These are phyloP conservation scores for Spongospora subterranea DNA, from an alignment of 208 protist genomes.

Conservation along the genomic window DNA sequence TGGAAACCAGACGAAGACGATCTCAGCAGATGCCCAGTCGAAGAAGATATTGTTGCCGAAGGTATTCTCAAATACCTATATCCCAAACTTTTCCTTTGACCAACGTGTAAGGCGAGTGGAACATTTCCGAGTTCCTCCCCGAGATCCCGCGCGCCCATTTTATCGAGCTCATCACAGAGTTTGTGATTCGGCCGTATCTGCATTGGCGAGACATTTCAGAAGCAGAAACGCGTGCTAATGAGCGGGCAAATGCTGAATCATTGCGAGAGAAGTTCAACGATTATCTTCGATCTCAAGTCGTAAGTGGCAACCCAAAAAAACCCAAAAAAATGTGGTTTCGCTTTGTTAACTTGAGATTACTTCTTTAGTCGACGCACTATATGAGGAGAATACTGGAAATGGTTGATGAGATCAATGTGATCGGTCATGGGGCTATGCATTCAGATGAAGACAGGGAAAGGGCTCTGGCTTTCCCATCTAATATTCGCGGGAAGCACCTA, in stretches of 20 bases:
- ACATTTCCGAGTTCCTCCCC: conserved; percentile 33
- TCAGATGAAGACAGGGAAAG: background rate
- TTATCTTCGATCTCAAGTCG: background rate
- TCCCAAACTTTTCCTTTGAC: background rate
- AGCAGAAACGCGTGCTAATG: background rate
- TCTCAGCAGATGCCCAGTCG: background rate
- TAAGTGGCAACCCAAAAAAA: background rate
- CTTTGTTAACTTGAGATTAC: too few relatives aligned
- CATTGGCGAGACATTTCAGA: background rate
- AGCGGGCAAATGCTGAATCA: background rate
- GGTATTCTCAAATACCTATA: background rate
- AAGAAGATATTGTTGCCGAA: background rate
- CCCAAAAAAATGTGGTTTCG: too few relatives aligned
- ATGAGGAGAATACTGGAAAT: background rate
- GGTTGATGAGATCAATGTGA: conserved; percentile 18
- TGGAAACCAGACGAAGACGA: background rate
- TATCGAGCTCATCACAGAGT: conserved; percentile 19
- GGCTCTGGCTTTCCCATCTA: background rate
- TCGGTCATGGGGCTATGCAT: background rate
- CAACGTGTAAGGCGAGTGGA: background rate
- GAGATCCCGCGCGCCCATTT: conserved; percentile 12
- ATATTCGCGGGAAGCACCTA: background rate
- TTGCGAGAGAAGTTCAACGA: background rate
- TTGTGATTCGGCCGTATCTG: background rate
- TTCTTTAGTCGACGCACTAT: background rate